Percentiles rank a stretch among this genome's conserved stretches.
Evolutionary conservation across 2,329 filamentous ascomycete species (phyloP).

Genomic region (Paraconiothyrium brasiliense): DNA sequence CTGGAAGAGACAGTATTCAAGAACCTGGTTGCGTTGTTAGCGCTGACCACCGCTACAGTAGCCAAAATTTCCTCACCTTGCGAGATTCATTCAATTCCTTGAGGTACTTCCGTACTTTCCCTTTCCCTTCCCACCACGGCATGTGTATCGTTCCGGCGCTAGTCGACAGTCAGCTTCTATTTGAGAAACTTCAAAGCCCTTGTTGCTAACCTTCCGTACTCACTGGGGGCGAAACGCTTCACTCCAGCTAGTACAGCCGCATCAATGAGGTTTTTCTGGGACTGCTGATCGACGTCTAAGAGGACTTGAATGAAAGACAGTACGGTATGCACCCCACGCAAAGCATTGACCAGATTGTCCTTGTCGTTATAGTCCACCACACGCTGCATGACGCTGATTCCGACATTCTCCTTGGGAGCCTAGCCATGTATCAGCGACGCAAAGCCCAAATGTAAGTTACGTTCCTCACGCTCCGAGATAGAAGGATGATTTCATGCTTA

Average conservation of each 20-base stretch:
- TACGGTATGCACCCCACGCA: constrained; percentile 60
- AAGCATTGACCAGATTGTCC: constrained; percentile 40
- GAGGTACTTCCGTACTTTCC: constrained; percentile 58
- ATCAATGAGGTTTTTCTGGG: constrained; percentile 27
- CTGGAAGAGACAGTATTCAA: constrained; percentile 65
- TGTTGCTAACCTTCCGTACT: constrained; percentile 26
- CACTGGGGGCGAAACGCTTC: constrained; percentile 27
- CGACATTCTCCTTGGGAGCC: not conserved
- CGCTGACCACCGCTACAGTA: too few species aligned
- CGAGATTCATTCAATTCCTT: constrained; percentile 58
- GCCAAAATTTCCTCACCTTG: constrained; percentile 42
- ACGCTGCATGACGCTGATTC: not conserved
- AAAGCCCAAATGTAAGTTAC: not conserved
- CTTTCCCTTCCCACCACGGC: constrained; percentile 61
- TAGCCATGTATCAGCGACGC: constrained; percentile 41
- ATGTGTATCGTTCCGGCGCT: constrained; percentile 49
- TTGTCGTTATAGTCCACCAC: constrained; percentile 55
- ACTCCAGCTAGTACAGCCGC: constrained; percentile 27
- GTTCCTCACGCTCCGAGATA: constrained; percentile 56
- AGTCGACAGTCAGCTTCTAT: not conserved
- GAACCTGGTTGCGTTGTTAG: constrained; percentile 47
- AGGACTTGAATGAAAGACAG: constrained; percentile 59
- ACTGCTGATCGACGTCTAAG: constrained; percentile 12
- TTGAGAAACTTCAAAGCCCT: too few species aligned
- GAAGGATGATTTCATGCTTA: constrained; percentile 61